Base-by-base conservation (phyloP, 148 eudicot genomes). In the Spergularia bocconei region DNA sequence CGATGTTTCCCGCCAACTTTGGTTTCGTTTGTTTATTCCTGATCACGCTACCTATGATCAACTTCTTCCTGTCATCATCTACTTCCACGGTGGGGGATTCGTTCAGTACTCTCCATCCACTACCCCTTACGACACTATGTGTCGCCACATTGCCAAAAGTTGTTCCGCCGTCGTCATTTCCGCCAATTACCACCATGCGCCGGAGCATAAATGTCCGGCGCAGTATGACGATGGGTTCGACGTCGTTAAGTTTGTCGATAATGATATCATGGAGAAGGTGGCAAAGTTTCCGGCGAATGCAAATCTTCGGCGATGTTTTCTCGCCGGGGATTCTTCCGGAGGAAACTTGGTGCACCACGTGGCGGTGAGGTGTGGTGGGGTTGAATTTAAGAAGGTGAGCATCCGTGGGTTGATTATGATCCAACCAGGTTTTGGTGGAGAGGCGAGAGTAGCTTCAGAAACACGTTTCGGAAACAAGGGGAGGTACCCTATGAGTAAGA, bases 51-150 rank as follows among this genome's bases (percentile, higher is more conserved):
- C 33, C 74, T 6, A 77, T 13, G 16, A 62, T 29, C 13, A 12
- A 12, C 76, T 74, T 5, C 76, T 74, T 6, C 86, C 85, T 0
- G 47, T 86, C 20, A 64, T 84, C 13, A 16, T 83, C 29, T 81
- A 77, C 80, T 83, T 83, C 75, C 86, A 83, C 51, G 88, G 86
- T 20, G 86, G 88, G 13, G 86, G 86, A 15, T 86, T 86, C 41
- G 69, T 67, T 10, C 15, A 23, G 61, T 76, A 53, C 72, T 56
- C 81, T 39, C 85, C 86, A 1, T 48, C 79, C 9, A 54, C 81
- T 0, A 56, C 13, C 39, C 66, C 61, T 2, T 79, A 23, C 63
- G 76, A 86, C 67, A 38, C 51, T 25, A 13, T 83, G 6, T 86
- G 88, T 62, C 86, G 86, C 23, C 47, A 69, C 16, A 41, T 86